Evolutionary conservation across 805 yeast species (phyloP).

Genomic region (Isabelozyma gotoi): DNA sequence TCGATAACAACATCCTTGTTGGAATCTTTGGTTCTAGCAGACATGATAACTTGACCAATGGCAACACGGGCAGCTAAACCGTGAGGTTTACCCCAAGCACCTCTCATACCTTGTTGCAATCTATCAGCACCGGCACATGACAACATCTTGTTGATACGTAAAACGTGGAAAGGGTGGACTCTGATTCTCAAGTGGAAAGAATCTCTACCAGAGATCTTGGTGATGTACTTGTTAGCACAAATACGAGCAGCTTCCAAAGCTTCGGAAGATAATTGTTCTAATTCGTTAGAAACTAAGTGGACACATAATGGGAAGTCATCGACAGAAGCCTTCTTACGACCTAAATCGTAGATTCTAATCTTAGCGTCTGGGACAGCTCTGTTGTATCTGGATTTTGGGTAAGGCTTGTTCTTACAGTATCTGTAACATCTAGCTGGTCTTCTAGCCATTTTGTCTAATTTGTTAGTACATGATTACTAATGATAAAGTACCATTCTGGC

Average conservation of each 20-base stretch:
- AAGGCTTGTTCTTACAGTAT: constrained; percentile 99
- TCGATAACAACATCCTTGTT: constrained; percentile 97
- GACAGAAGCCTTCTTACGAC: constrained; percentile 99
- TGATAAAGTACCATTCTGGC: neutral
- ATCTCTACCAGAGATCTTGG: constrained; percentile 97
- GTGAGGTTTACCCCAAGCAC: constrained; percentile 99
- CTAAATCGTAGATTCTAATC: constrained; percentile 98
- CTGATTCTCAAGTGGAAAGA: constrained; percentile 99
- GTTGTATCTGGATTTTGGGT: constrained; percentile 99
- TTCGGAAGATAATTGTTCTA: constrained; percentile 98
- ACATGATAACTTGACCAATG: constrained; percentile 97
- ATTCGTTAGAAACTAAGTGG: constrained; percentile 98
- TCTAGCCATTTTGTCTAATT: constrained; percentile 87
- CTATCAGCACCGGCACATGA: constrained; percentile 99
- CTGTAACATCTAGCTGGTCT: constrained; percentile 99
- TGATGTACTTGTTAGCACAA: constrained; percentile 99
- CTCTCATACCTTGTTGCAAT: constrained; percentile 99
- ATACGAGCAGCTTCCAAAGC: constrained; percentile 99
- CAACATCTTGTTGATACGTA: constrained; percentile 99
- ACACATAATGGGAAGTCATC: constrained; percentile 99
- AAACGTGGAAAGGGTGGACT: constrained; percentile 99
- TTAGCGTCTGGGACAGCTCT: constrained; percentile 99
- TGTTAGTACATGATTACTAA: constrained; percentile 22
- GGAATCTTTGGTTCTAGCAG: constrained; percentile 97
- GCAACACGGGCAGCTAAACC: constrained; percentile 99